phyloP scores from a whole-genome alignment of 2,329 filamentous ascomycete species.

The Arthroderma sp. region DNA sequence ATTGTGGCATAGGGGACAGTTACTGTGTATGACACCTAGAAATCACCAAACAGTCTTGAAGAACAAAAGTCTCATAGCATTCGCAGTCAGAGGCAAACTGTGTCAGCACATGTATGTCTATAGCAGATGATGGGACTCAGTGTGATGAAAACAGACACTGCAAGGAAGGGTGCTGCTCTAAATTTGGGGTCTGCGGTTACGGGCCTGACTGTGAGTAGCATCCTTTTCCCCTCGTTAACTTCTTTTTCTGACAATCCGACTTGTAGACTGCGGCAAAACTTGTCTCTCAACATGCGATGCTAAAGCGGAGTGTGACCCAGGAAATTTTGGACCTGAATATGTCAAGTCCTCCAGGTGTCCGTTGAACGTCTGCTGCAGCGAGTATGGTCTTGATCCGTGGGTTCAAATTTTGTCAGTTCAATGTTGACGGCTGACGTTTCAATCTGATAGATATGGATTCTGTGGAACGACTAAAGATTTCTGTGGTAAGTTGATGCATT shows the following conservation, averaged over 20 bases:
- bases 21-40: constrained; percentile 2
- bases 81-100: neutral
- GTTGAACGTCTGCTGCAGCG: constrained; percentile 21
- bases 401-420: neutral
- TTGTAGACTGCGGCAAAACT: constrained; percentile 2
- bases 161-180: constrained; percentile 4
- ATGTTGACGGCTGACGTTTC: no score
- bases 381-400: constrained; percentile 5
- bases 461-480: constrained; percentile 10
- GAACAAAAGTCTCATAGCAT: no score
- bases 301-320: constrained; percentile 17
- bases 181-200: constrained; percentile 12
- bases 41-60: no score
- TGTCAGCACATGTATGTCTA: neutral
- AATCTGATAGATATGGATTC: constrained; percentile 4
- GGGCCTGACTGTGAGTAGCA: constrained; percentile 4
- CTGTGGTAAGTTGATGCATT: constrained; percentile 2
- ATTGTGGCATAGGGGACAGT: constrained; percentile 1
- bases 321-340: constrained; percentile 12
- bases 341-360: constrained; percentile 13
- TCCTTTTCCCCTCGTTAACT: neutral
- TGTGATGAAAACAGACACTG: constrained; percentile 4
- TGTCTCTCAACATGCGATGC: constrained; percentile 13
- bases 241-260: neutral
- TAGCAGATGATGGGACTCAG: neutral